Base-by-base conservation (phyloP, 2,329 filamentous ascomycete species). In the Phialophora verrucosa region DNA sequence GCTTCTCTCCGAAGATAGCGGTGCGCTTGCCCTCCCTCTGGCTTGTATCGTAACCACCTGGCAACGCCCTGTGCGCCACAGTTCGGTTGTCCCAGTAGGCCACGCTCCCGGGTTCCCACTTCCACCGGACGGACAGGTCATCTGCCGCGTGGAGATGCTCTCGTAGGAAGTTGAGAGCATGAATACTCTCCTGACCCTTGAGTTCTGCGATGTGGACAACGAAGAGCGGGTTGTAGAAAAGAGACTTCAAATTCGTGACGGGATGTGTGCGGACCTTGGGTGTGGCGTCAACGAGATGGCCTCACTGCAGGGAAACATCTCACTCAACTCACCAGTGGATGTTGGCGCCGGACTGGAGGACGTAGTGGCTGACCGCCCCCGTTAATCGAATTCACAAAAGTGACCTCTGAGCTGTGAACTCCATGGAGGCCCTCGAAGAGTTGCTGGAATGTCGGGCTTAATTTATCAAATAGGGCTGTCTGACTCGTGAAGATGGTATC, bases 401-500 rank as follows among this genome's bases (percentile, higher is more conserved):
- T n/a, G 12, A 60, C 63, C 67, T 73, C 69, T 1, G 72, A 74
- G 44, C 65, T 70, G 58, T 72, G 71, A 3, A 73, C 63, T 12
- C 55, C 72, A 58, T 72, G 67, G 12, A 73, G 62, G 10, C 69
- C 65, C 53, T 73, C 71, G 53, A 74, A 68, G 3, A 68, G 23
- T n/a, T 70, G 67, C 65, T 73, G 69, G 59, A 67, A 73, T 14
- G 65, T 68, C 17, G 71, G 66, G 62, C 71, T 73, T 55, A 74
- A 57, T 62, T 72, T 72, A 62, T 74, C 72, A 61, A 66, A 74
- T 14, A 74, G 58, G 3, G 66, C 72, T 4, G 70, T 67, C 61
- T 74, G 72, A 63, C 68, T 71, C 4, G 69, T 69, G 49, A 70
- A 74, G 44, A 71, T 69, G 27, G 72, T 72, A 47, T 72, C 72